Conservation (phyloP, 495 filamentous ascomycete genomes). For the Trichoderma gamsii region DNA sequence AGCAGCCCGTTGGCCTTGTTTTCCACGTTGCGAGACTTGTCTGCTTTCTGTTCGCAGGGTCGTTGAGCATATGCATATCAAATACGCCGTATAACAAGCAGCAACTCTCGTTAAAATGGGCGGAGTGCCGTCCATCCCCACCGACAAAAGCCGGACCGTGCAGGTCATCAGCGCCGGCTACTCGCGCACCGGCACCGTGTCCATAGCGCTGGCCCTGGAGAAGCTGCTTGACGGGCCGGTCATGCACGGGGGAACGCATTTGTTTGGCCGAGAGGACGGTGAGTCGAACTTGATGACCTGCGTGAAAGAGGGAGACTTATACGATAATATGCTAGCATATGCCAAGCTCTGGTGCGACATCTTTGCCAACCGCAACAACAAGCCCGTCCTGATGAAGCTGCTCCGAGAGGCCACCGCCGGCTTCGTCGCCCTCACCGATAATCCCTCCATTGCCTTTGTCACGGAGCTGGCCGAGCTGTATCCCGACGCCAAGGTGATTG, state of each 20-base stretch:
- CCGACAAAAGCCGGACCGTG: constrained; percentile 29
- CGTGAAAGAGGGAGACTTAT: no score
- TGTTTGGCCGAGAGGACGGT: constrained; percentile 29
- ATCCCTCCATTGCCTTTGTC: constrained; percentile 27
- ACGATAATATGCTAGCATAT: background rate
- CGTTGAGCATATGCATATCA: background rate
- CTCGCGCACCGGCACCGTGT: constrained; percentile 47
- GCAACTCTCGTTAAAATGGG: constrained; percentile 23
- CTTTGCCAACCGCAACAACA: constrained; percentile 23
- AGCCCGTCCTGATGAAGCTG: constrained; percentile 22
- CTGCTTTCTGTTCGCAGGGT: background rate
- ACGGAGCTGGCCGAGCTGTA: constrained; percentile 34
- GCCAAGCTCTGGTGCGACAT: constrained; percentile 14
- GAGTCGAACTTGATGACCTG: background rate
- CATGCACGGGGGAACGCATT: constrained; percentile 33
- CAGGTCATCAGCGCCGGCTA: constrained; percentile 47
- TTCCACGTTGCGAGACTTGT: no score
- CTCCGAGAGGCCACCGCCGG: constrained; percentile 27
- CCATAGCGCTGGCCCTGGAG: constrained; percentile 39
- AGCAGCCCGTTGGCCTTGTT: no score
- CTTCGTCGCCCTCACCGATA: constrained; percentile 31
- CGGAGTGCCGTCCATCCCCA: constrained; percentile 29
- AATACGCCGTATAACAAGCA: background rate
- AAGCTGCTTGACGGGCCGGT: constrained; percentile 40
- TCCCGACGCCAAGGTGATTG: constrained; percentile 34